Conservation (phyloP, 192 early-diverging fungal genomes). For the Podila epigama region DNA sequence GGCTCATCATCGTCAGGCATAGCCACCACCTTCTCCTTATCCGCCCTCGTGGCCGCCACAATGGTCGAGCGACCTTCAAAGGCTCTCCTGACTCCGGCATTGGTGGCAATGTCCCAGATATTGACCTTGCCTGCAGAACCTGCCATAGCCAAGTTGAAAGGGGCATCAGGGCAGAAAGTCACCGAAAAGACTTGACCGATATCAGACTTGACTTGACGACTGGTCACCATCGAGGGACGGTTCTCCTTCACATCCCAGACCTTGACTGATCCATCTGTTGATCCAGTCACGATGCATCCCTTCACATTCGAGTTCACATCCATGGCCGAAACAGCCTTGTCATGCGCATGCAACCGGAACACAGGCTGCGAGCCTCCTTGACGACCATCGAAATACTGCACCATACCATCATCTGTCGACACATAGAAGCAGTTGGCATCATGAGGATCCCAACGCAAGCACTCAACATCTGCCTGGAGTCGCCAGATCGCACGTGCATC, state of each 20-base stretch:
- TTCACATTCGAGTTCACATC: conserved; percentile 81
- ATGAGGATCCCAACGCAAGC: conserved; percentile 91
- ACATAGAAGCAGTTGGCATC: conserved; percentile 80
- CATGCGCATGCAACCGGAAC: conserved; percentile 94
- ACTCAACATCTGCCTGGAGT: conserved; percentile 89
- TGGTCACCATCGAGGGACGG: conserved; percentile 84
- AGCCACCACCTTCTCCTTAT: conserved; percentile 41
- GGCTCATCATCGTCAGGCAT: conserved; percentile 43
- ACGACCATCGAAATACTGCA: conserved; percentile 88
- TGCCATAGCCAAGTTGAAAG: conserved; percentile 86
- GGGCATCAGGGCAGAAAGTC: conserved; percentile 90
- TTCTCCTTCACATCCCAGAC: conserved; percentile 87
- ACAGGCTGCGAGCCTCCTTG: conserved; percentile 59
- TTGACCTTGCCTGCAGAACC: conserved; percentile 91
- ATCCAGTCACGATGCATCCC: conserved; percentile 93
- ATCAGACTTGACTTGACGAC: conserved; percentile 58
- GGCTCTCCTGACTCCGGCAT: conserved; percentile 78
- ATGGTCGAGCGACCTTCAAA: conserved; percentile 59
- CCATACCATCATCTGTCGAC: conserved; percentile 89
- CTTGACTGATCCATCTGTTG: conserved; percentile 90
- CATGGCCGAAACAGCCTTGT: conserved; percentile 85
- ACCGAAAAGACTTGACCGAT: conserved; percentile 83
- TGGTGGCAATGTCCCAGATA: conserved; percentile 93
- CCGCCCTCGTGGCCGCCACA: conserved; percentile 26
- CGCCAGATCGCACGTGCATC: conserved; percentile 70